Evolutionary conservation across 371 early-diverging fungal species (phyloP), one percentile per base, ranked within the genome.

Genomic region (Mortierella sp.): DNA sequence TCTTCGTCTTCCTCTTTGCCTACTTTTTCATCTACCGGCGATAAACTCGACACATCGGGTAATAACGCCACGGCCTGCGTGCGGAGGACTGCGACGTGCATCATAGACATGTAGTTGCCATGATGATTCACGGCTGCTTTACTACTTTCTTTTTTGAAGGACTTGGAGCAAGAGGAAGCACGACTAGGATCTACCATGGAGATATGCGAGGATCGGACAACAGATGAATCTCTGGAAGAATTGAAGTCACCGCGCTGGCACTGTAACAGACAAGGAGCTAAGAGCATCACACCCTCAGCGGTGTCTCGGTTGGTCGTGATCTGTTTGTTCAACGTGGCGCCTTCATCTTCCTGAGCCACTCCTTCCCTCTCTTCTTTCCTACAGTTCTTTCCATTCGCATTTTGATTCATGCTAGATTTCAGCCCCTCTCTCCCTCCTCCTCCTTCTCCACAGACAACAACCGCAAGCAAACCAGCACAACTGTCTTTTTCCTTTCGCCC

Each of bases 1-100:
- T 90, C 51, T 76, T 80, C 41, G 87, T 89, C 51, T 82, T 91
- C 32, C 51, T 89, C 44, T 90, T 89, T 78, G 78, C 90, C 41
- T 90, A 89, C 65, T 84, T 88, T 54, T 87, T 85, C 75, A 82
- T 85, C 24, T 81, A 78, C 68, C 83, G 86, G 54, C 63, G 74
- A 51, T 82, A 77, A 77, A 51, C 29, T 27, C 41, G 12, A 71
- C 11, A 49, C 6, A 44, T n/a, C n/a, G n/a, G 3, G 56, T 7
- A 48, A 21, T 35, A 11, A 4, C 72, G 24, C 35, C 32, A 32
- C 6, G 35, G 18, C 18, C 63, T 18, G 60, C 21, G 35, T 35
- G 18, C 32, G 71, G 21, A 0, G 7, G 21, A 51, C 21, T 2
- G 21, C 51, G 18, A 21, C 21, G 5, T 18, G 6, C 6, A 41